Base-by-base conservation (phyloP, 805 yeast genomes). In the Tetrapisispora pingtungensis region DNA sequence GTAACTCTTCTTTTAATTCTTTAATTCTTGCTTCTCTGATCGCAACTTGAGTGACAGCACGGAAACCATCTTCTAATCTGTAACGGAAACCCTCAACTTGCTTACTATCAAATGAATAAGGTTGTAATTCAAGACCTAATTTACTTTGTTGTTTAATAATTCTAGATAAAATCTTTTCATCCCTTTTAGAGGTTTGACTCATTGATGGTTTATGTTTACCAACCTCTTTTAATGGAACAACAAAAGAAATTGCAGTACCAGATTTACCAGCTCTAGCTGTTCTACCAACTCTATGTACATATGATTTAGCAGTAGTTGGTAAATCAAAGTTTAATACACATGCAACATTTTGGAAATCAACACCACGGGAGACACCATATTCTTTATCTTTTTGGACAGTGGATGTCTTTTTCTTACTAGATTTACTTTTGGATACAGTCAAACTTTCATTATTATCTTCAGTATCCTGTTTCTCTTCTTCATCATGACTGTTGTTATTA, bases 241-340 rank as follows among this genome's bases (percentile, higher is more conserved):
- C 93, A 68, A 90, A 93, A 15, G 97, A 88, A 44, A 93, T 72
- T 0, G 97, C 84, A 77, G 87, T 89, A 46, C 98, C 98, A 1
- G 93, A 74, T 60, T 86, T 88, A 43, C 96, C 96, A 7, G 96
- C 97, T 67, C 98, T 80, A 5, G 98, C 98, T 4, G 98, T 93
- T 70, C 98, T 80, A 42, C 98, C 98, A 32, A 93, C 77, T 61
- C 98, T 77, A 65, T 93, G 98, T 27, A 87, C 81, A 60, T 93
- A 93, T 3, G 95, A 78, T 59, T 82, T 84, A 5, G 97, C 81
- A 10, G 94, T 80, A 3, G 85, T 75, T 34, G 98, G 98, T 54
- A 93, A 70, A 61, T 93, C 98, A 62, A 93, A 93, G 66, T 93
- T 93, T 51, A 93, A 70, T 7, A 93, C 98, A 68, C 97, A 93